Evolutionary conservation across 2,329 filamentous ascomycete genomes (phyloP).

Genomic region (Trichoderma harzianum): DNA sequence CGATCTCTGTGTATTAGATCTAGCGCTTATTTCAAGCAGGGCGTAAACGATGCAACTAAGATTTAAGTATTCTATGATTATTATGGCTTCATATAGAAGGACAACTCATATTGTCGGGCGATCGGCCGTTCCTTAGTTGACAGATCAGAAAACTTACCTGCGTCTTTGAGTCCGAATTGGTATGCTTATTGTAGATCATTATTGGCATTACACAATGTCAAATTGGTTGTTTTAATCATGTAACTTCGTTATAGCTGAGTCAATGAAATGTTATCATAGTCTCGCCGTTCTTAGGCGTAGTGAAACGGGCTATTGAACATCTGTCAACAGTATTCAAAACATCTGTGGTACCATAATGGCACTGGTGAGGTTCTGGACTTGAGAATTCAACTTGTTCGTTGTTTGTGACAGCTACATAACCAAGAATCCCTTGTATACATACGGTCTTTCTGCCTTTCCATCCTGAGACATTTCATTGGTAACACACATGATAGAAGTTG

Average conservation of each 20-base stretch:
- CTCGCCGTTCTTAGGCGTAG: background rate
- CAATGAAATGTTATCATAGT: background rate
- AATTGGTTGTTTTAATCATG: background rate
- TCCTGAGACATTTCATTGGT: background rate
- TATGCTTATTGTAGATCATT: background rate
- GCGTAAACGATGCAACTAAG: background rate
- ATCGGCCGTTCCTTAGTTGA: background rate
- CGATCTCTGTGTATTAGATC: background rate
- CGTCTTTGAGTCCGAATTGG: background rate
- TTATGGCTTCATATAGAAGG: background rate
- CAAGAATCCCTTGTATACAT: background rate
- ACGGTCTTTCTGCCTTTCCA: background rate
- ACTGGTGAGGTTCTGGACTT: background rate
- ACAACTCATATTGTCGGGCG: background rate
- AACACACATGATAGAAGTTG: background rate
- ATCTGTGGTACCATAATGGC: background rate
- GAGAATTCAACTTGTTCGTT: background rate
- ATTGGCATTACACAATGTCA: background rate
- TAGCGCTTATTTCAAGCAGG: background rate
- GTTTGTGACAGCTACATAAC: background rate
- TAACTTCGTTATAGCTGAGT: background rate
- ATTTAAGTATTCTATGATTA: background rate
- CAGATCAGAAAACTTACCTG: background rate
- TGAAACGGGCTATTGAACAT: background rate
- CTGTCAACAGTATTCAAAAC: background rate